Evolutionary conservation across 148 eudicot species (phyloP), one percentile per base, ranked within the genome.

Genomic region (Fagopyrum homotropicum): DNA sequence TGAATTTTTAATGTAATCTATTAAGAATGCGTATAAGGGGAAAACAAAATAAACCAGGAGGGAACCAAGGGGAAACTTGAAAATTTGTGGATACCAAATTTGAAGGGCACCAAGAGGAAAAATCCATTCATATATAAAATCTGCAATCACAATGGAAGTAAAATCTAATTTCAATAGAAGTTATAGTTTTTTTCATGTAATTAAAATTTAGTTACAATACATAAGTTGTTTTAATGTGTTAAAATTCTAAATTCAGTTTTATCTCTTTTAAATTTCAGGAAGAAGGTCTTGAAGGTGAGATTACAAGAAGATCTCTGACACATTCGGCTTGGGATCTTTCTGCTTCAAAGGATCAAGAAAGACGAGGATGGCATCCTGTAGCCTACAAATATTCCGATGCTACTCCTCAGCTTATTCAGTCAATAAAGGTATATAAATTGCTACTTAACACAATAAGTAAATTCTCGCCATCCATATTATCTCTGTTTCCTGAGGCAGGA

Each of bases 321-420:
- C 93, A 94, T 82, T 81, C 93, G 55, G 86, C 92, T 66, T 94
- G 98, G 98, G 97, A 90, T 81, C 82, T 91, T 82, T 76, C 89
- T 72, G 77, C 89, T 57, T 72, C 89, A 75, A 86, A 79, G 79
- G 92, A 85, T 47, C 90, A 78, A 76, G 81, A 91, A 78, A 85
- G 98, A 60, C 84, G 80, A 81, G 98, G 98, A 77, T 94, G 98
- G 98, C 98, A 94, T 89, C 97, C 98, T 7, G 82, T 89, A 48
- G 84, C 92, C 48, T 94, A 88, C 81, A 94, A 91, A 74, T 85
- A 86, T 82, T 91, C 93, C 46, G 98, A 94, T 80, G 97, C 97
- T 84, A 87, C 93, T 57, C 84, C 85, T 69, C 55, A 64, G 56
- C 84, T 94, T 60, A 83, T 94, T 64, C 88, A 82, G 77, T 94